Conservation (phyloP, 1,284 basidiomycete species). For the Neolentinus lepideus region DNA sequence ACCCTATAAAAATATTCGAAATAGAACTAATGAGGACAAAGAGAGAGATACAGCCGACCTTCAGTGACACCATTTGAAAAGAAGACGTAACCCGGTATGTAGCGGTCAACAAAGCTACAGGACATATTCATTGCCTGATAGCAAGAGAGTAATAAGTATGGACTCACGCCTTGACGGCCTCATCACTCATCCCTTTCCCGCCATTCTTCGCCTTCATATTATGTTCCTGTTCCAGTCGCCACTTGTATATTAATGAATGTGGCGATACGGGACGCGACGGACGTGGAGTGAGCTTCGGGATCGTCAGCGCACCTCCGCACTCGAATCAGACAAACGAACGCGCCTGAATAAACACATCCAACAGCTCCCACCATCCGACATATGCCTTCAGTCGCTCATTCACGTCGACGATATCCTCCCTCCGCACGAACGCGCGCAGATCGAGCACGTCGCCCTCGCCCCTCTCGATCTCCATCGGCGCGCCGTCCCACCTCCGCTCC, state of each 20-base stretch:
- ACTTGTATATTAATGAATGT: slow-evolving; percentile 61
- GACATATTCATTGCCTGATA: not conserved
- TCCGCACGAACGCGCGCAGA: slow-evolving; percentile 22
- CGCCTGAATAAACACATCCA: slow-evolving; percentile 70
- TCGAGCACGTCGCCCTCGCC: slow-evolving; percentile 15
- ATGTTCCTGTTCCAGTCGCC: slow-evolving; percentile 85
- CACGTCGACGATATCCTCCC: slow-evolving; percentile 48
- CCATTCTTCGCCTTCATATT: slow-evolving; percentile 80
- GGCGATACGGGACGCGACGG: slow-evolving; percentile 7
- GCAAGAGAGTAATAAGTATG: not conserved
- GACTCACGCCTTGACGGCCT: slow-evolving; percentile 62
- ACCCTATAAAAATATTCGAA: not conserved
- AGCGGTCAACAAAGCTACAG: slow-evolving; percentile 67
- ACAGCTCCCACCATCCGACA: slow-evolving; percentile 54
- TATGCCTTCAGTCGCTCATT: slow-evolving; percentile 59
- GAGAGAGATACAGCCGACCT: slow-evolving; percentile 9
- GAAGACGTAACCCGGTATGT: slow-evolving; percentile 83
- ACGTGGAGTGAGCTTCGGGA: not conserved
- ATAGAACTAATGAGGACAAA: not conserved
- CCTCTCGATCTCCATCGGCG: slow-evolving; percentile 32
- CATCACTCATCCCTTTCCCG: slow-evolving; percentile 82
- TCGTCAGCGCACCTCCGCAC: not conserved
- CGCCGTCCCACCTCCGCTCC: slow-evolving; percentile 26
- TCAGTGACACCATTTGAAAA: slow-evolving; percentile 44
- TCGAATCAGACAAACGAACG: slow-evolving; percentile 9